Evolutionary conservation across 2,329 filamentous ascomycete species (phyloP), one percentile per base, ranked within the genome.

Genomic region (Sclerotinia minor): DNA sequence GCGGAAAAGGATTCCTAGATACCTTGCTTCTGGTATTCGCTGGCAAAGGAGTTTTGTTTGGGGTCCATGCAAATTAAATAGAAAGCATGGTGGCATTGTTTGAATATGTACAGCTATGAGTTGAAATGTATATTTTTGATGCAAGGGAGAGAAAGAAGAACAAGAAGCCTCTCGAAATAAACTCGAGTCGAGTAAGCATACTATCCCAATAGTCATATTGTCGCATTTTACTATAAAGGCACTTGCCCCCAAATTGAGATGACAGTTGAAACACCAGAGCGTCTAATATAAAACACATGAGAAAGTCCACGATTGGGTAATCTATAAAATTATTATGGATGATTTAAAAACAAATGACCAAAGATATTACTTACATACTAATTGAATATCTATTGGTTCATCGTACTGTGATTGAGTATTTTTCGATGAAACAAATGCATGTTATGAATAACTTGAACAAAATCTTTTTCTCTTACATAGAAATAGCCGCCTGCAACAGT

Each of bases 221-320:
- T 35, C 8, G 53, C 32, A 59, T 49, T 49, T 8, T 64, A 29
- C 29, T 13, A 47, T 58, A n/a, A 49, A 59, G 45, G 29, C 3
- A 26, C 29, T 49, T 24, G 64, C 53, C 53, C 64, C 64, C 53
- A 65, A 65, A 45, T 50, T 38, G 26, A 24, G 53, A 57, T 47
- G 44, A 35, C 44, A 65, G 26, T 26, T 38, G 64, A 65, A 65
- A 65, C 64, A 49, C 45, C n/a, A 24, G 21, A 57, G 52, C 53
- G 29, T 49, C 26, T 47, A 59, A 26, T 35, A n/a, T 41, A 50
- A 38, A 47, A 49, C 64, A 38, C 7, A 47, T 38, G 29, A 13
- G 53, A 66, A 35, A 60, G 17, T 4, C 32, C 29, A 45, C n/a
- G 15, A 65, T 59, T 49, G 53, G 29, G 38, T 21, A 49, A 53